Evolutionary conservation across 2,329 filamentous ascomycete genomes (phyloP), one percentile per base, ranked within the genome.

Genomic region (Xylariaceae sp.): DNA sequence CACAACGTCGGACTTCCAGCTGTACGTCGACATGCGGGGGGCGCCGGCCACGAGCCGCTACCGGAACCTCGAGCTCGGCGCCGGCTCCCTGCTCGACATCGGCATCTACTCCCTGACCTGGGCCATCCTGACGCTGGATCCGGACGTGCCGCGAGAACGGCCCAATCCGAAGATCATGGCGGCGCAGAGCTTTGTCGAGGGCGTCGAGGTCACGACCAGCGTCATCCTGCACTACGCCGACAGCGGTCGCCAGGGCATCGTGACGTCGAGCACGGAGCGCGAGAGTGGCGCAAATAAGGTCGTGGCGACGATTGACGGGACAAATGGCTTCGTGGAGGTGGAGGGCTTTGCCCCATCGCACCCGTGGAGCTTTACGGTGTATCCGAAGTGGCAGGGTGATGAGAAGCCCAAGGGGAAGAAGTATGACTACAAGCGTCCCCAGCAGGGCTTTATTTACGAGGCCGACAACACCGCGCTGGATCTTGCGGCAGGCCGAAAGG

Each of bases 31-130:
- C 15, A 57, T 71, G 3, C 45, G 56, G 0, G 52, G 45, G 3
- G 52, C 65, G 0, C 54, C 55, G 0, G 47, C 46, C 1, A 55
- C 58, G 1, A 66, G 62, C 2, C 49, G 66, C 2, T 47, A 66
- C 18, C 64, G 61, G 44, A 59, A 71, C 34, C 56, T 60, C 4
- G 57, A 56, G 0, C 60, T 72, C 2, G 69, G 68, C 1, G 68
- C 67, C 3, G 69, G 69, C 0, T 63, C 56, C 2, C 48, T 72
- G 18, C 57, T 72, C 1, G 68, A 72, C 34, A 64, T 71, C 15
- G 67, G 68, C 2, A 64, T 72, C n/a, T 72, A 71, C 52, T 56
- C 56, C 12, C 45, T 71, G 18, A 69, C 64, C 0, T 71, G 66
- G 66, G 62, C 57, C 1, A 47, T 68, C 2, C 34, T 67, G 4